Evolutionary conservation across 2,329 filamentous ascomycete species (phyloP).

Genomic region (Penicillium hordei): DNA sequence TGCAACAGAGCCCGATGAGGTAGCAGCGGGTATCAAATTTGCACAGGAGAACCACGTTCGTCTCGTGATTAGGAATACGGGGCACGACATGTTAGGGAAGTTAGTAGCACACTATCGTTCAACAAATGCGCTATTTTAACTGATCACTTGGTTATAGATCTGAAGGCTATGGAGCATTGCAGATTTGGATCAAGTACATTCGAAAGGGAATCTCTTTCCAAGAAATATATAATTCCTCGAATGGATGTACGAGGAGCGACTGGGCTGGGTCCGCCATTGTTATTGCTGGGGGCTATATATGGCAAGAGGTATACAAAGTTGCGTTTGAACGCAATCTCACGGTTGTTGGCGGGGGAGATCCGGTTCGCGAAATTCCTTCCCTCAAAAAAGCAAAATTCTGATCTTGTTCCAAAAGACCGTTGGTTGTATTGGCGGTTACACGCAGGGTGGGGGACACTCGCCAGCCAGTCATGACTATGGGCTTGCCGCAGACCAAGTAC

Average conservation of each 20-base stretch:
- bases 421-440: constrained; percentile 38
- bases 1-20: constrained; percentile 13
- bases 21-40: constrained; percentile 30
- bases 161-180: constrained; percentile 30
- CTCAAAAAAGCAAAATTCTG: not conserved
- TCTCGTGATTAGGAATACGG: constrained; percentile 8
- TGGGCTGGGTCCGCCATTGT: constrained; percentile 18
- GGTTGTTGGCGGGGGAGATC: constrained; percentile 31
- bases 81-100: constrained; percentile 16
- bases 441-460: constrained; percentile 46
- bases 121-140: not conserved
- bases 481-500: constrained; percentile 47
- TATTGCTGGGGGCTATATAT: constrained; percentile 30
- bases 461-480: constrained; percentile 43
- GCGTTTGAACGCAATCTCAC: constrained; percentile 28
- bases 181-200: constrained; percentile 34
- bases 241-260: constrained; percentile 35
- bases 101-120: not conserved
- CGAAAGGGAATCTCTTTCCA: constrained; percentile 31
- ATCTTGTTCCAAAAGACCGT: constrained; percentile 9
- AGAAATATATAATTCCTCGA: constrained; percentile 24
- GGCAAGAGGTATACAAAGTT: constrained; percentile 33
- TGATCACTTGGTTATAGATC: constrained; percentile 18
- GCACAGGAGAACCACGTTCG: constrained; percentile 5
- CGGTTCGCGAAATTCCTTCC: not conserved